These are phyloP conservation scores for Mucor circinelloides DNA, from an alignment of 371 early-diverging fungal genomes.

Conservation along the genomic window DNA sequence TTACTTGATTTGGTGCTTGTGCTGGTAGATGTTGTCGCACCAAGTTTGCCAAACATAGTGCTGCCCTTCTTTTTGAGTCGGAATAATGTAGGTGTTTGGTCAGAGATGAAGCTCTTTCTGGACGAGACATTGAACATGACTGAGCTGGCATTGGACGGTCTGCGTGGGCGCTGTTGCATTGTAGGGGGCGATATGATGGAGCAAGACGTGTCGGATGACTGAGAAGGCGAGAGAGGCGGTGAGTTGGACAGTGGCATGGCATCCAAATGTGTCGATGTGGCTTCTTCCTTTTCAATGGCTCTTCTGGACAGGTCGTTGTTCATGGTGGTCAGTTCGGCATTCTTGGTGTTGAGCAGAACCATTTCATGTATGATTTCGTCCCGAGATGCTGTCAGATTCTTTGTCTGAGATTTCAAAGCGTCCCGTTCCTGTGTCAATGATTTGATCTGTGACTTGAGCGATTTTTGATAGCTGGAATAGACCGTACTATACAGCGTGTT, in stretches of 20 bases:
- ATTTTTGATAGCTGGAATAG: slow-evolving; percentile 21
- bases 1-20: neutral
- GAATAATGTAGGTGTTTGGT: slow-evolving; percentile 17
- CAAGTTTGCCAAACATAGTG: slow-evolving; percentile 22
- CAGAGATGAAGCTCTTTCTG: slow-evolving; percentile 16
- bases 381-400: slow-evolving; percentile 15
- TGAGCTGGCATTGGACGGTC: slow-evolving; percentile 21
- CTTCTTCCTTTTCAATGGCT: slow-evolving; percentile 35
- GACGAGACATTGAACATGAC: slow-evolving; percentile 23
- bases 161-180: slow-evolving; percentile 8
- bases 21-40: neutral
- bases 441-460: slow-evolving; percentile 24
- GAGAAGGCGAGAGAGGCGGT: slow-evolving; percentile 16
- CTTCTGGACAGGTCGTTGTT: slow-evolving; percentile 60
- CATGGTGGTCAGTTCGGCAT: slow-evolving; percentile 54
- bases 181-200: neutral
- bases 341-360: slow-evolving; percentile 55
- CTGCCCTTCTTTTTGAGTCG: slow-evolving; percentile 31
- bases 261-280: neutral
- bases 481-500: neutral
- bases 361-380: slow-evolving; percentile 56
- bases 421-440: slow-evolving; percentile 30
- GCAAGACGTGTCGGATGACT: slow-evolving; percentile 8
- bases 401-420: slow-evolving; percentile 24
- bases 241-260: neutral